These are phyloP conservation scores for Phaeosphaeriaceae sp. DNA, from an alignment of 2,329 filamentous ascomycete species.

Conservation along the genomic window DNA sequence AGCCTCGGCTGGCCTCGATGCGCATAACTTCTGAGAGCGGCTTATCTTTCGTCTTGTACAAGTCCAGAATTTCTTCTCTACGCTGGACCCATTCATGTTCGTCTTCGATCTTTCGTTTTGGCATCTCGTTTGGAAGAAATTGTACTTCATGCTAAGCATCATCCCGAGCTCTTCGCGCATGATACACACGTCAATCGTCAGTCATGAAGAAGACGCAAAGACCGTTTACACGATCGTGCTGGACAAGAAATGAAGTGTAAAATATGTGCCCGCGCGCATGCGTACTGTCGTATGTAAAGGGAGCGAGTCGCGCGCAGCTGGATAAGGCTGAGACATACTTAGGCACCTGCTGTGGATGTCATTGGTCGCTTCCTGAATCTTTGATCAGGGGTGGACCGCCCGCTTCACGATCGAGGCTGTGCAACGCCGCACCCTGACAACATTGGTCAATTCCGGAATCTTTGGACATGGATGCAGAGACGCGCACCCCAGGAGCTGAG, in stretches of 20 bases:
- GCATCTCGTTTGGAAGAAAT: conserved; percentile 7
- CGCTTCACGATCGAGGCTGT: too few relatives aligned
- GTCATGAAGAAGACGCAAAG: too few relatives aligned
- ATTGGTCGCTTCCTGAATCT: neutral
- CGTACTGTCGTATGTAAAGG: neutral
- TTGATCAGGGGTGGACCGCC: neutral
- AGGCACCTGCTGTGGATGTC: neutral
- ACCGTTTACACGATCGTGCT: too few relatives aligned
- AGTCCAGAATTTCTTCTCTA: conserved; percentile 7
- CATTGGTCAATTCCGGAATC: too few relatives aligned
- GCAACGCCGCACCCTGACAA: too few relatives aligned
- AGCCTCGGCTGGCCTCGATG: conserved; percentile 9
- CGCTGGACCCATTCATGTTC: conserved; percentile 9
- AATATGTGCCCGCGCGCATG: too few relatives aligned
- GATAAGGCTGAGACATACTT: neutral
- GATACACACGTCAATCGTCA: too few relatives aligned
- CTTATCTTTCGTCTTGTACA: conserved; percentile 7
- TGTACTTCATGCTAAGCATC: too few relatives aligned
- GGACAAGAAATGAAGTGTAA: too few relatives aligned
- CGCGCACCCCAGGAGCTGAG: too few relatives aligned
- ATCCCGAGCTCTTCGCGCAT: too few relatives aligned
- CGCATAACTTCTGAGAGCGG: conserved; percentile 10
- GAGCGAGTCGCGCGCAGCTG: neutral
- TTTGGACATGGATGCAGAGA: too few relatives aligned
- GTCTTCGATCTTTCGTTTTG: conserved; percentile 10